These are phyloP conservation scores for Penicillium capsulatum DNA, from an alignment of 2,329 filamentous ascomycete species.

Conservation along the genomic window DNA sequence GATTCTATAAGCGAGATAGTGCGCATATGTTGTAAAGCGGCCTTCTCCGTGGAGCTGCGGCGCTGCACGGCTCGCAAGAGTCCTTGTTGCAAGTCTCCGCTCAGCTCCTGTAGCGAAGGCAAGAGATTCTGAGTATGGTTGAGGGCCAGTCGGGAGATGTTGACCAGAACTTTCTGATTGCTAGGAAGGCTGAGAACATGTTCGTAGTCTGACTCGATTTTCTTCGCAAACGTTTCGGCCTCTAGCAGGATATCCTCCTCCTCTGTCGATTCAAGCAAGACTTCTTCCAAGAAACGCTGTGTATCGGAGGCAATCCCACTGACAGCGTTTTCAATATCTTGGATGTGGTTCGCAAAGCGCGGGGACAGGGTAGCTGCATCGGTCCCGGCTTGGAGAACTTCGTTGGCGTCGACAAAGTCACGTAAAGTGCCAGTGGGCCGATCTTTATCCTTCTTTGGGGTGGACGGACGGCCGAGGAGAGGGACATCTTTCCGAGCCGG, in stretches of 20 bases:
- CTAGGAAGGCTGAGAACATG: constrained; percentile 66
- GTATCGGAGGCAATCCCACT: constrained; percentile 58
- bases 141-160: constrained; percentile 61
- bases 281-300: constrained; percentile 33
- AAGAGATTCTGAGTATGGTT: constrained; percentile 61
- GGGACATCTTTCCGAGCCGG: constrained; percentile 44
- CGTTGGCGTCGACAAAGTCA: constrained; percentile 71
- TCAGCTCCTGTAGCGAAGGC: constrained; percentile 56
- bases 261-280: constrained; percentile 53
- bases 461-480: constrained; percentile 39
- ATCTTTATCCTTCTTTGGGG: constrained; percentile 42
- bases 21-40: constrained; percentile 71
- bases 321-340: constrained; percentile 59
- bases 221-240: constrained; percentile 78
- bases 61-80: constrained; percentile 53
- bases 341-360: constrained; percentile 57
- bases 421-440: constrained; percentile 58
- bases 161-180: constrained; percentile 60
- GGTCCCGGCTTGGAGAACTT: constrained; percentile 67
- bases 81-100: constrained; percentile 51
- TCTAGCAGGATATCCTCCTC: constrained; percentile 71
- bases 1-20: constrained; percentile 76
- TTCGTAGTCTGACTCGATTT: constrained; percentile 81
- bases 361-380: constrained; percentile 57
- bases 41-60: constrained; percentile 63